These are phyloP conservation scores for Theileria orientalis DNA, from an alignment of 169 alveolate species.

Conservation along the genomic window DNA sequence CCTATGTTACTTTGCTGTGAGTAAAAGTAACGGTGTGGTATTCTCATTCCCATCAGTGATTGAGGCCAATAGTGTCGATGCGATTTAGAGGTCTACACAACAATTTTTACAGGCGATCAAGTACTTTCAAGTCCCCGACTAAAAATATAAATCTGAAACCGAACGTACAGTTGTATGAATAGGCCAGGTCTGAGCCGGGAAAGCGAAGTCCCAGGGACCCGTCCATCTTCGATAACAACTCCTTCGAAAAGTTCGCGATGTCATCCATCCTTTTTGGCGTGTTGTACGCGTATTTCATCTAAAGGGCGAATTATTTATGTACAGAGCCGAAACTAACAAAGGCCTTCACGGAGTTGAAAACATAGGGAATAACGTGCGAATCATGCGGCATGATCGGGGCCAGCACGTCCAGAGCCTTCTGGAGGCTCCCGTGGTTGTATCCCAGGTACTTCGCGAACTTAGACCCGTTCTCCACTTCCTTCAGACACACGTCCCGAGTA, in stretches of 20 bases:
- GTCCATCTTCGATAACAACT: slow-evolving; percentile 9
- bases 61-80: slow-evolving; percentile 55
- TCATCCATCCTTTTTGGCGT: slow-evolving; percentile 55
- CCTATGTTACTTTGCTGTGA: neutral
- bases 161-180: slow-evolving; percentile 47
- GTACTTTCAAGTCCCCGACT: slow-evolving; percentile 6
- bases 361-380: slow-evolving; percentile 1
- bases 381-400: slow-evolving; percentile 17
- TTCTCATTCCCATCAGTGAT: slow-evolving; percentile 39
- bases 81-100: slow-evolving; percentile 21
- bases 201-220: slow-evolving; percentile 51
- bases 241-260: slow-evolving; percentile 25
- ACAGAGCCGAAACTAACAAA: slow-evolving; percentile 12
- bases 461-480: slow-evolving; percentile 56
- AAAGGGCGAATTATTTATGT: neutral
- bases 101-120: neutral
- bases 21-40: slow-evolving; percentile 48
- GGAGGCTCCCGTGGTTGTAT: slow-evolving; percentile 38
- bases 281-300: slow-evolving; percentile 56
- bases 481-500: slow-evolving; percentile 49
- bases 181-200: slow-evolving; percentile 63
- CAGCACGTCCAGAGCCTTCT: slow-evolving; percentile 5
- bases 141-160: neutral
- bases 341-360: slow-evolving; percentile 2
- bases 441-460: slow-evolving; percentile 35